Percentiles rank a stretch among this genome's conserved stretches.
phyloP scores from a whole-genome alignment of 2,329 filamentous ascomycete genomes.

The Diplodia mutila region DNA sequence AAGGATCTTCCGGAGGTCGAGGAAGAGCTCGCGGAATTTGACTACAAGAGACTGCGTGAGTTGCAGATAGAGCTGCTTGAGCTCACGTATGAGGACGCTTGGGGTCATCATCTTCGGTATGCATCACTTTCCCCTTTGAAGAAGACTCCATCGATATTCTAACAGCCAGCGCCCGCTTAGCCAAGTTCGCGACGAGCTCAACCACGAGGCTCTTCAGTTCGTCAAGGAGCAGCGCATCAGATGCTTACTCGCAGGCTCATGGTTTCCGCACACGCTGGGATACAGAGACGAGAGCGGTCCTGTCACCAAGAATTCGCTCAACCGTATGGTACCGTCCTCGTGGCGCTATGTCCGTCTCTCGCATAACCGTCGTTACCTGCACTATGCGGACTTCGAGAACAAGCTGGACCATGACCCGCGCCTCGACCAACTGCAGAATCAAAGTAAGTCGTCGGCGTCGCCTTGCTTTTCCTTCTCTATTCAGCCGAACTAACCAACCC shows the following conservation, averaged over 20 bases:
- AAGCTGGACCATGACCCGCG: conserved; percentile 68
- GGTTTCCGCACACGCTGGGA: conserved; percentile 70
- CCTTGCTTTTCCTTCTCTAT: not conserved
- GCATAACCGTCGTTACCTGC: conserved; percentile 86
- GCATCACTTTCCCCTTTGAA: not conserved
- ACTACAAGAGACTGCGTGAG: conserved; percentile 75
- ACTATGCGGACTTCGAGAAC: conserved; percentile 82
- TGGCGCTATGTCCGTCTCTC: conserved; percentile 89
- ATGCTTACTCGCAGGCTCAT: conserved; percentile 84
- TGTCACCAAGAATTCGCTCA: conserved; percentile 48
- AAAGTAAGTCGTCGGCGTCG: conserved; percentile 55
- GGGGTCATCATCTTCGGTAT: conserved; percentile 80
- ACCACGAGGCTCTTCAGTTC: conserved; percentile 90
- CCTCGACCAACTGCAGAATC: conserved; percentile 74
- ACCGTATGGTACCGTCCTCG: conserved; percentile 53
- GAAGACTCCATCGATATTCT: not conserved
- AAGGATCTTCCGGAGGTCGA: conserved; percentile 87
- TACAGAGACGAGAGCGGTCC: conserved; percentile 53
- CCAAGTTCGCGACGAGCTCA: conserved; percentile 88
- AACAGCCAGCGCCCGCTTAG: conserved; percentile 38
- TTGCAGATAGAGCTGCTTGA: conserved; percentile 93
- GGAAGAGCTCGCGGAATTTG: conserved; percentile 83
- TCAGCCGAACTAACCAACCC: not conserved
- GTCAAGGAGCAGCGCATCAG: conserved; percentile 95
- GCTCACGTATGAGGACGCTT: conserved; percentile 89